Conservation (phyloP, 164 flowering plant genomes). For the Vitis riparia region DNA sequence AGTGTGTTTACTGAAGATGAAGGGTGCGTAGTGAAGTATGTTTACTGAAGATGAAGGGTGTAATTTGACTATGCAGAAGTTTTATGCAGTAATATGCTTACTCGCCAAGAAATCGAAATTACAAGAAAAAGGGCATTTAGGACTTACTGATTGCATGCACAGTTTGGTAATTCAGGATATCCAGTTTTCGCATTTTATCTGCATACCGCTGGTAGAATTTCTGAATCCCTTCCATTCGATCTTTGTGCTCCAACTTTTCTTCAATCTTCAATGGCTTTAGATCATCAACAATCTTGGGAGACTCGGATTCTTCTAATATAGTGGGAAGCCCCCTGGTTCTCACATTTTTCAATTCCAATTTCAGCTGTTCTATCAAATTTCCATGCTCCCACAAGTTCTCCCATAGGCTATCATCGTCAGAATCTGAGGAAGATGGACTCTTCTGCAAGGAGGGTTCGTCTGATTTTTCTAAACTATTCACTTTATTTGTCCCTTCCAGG, state of each 20-base stretch:
- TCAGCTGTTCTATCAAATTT: slow-evolving; percentile 43
- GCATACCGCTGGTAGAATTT: slow-evolving; percentile 51
- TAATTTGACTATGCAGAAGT: no score
- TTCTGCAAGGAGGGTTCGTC: slow-evolving; percentile 11
- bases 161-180: slow-evolving; percentile 54
- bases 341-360: slow-evolving; percentile 38
- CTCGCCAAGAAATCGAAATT: background rate
- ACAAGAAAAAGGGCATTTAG: background rate
- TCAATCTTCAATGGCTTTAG: slow-evolving; percentile 49
- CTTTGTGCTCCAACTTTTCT: slow-evolving; percentile 40
- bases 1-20: no score
- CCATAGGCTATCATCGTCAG: slow-evolving; percentile 23
- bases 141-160: slow-evolving; percentile 58
- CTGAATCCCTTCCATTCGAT: slow-evolving; percentile 42
- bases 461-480: background rate
- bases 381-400: slow-evolving; percentile 37
- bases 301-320: slow-evolving; percentile 56
- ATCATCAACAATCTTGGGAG: slow-evolving; percentile 32
- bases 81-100: background rate
- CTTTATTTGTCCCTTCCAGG: background rate
- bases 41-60: no score
- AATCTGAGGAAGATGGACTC: slow-evolving; percentile 10
- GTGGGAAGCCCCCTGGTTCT: slow-evolving; percentile 56
- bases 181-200: slow-evolving; percentile 59
- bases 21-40: no score